phyloP scores from a whole-genome alignment of 2,329 filamentous ascomycete species.

The Ambrosiella cleistominuta region DNA sequence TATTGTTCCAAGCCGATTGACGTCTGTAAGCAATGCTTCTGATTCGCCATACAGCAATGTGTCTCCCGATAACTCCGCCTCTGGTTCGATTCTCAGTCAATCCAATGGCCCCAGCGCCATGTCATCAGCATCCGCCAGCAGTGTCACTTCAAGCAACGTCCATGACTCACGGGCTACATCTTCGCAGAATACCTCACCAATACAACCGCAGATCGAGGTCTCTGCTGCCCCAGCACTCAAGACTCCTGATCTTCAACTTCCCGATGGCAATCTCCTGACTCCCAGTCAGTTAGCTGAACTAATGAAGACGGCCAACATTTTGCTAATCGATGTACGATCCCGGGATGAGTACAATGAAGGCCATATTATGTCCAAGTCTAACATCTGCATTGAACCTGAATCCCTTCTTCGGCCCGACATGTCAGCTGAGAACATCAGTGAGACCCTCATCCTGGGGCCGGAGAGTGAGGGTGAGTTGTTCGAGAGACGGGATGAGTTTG shows the following conservation, averaged over 20 bases:
- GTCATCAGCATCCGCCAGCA: background rate
- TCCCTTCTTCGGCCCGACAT: slow-evolving; percentile 52
- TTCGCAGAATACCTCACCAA: background rate
- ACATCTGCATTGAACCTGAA: slow-evolving; percentile 76
- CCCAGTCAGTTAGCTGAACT: slow-evolving; percentile 55
- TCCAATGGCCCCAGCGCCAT: background rate
- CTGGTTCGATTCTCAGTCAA: background rate
- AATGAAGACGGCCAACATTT: slow-evolving; percentile 40
- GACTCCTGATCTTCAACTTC: slow-evolving; percentile 24
- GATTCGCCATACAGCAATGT: too few species aligned
- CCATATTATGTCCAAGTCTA: slow-evolving; percentile 67
- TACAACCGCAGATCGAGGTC: background rate
- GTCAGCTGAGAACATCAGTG: slow-evolving; percentile 42
- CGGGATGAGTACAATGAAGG: slow-evolving; percentile 72
- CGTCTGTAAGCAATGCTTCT: too few species aligned
- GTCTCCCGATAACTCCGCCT: too few species aligned
- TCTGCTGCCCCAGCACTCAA: background rate
- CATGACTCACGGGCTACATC: background rate
- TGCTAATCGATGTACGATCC: slow-evolving; percentile 72
- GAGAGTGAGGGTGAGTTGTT: slow-evolving; percentile 62
- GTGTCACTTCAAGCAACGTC: background rate
- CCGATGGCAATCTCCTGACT: slow-evolving; percentile 41
- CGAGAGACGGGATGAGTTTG: slow-evolving; percentile 53
- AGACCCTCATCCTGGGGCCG: slow-evolving; percentile 54
- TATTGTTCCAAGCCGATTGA: too few species aligned